These are phyloP conservation scores for Cystofilobasidium ferigula DNA, from an alignment of 768 basidiomycete species.

Conservation along the genomic window DNA sequence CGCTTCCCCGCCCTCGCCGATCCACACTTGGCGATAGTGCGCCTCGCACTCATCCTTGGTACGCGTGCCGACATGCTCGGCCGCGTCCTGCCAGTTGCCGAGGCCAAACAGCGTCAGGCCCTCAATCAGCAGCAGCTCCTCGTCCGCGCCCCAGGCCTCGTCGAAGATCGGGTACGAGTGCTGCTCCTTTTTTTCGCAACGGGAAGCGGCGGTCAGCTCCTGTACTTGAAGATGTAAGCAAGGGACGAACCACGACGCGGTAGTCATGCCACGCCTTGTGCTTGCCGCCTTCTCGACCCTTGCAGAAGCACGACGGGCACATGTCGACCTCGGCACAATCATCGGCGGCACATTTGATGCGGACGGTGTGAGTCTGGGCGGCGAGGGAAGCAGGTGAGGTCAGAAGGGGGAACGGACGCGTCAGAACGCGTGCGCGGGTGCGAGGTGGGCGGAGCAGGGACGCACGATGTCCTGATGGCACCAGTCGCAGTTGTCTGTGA, in stretches of 20 bases:
- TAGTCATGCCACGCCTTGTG: conserved; percentile 83
- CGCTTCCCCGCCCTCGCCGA: background rate
- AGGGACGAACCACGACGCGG: conserved; percentile 63
- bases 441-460: background rate
- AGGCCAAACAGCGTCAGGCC: conserved; percentile 77
- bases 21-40: conserved; percentile 71
- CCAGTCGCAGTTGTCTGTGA: conserved; percentile 25
- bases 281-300: conserved; percentile 73
- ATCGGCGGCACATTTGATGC: conserved; percentile 78
- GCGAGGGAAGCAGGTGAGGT: background rate
- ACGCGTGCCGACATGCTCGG: conserved; percentile 81
- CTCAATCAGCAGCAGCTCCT: conserved; percentile 80
- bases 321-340: conserved; percentile 72
- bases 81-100: conserved; percentile 94
- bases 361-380: conserved; percentile 67
- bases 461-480: conserved; percentile 24
- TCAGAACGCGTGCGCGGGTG: background rate
- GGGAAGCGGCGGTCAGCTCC: background rate
- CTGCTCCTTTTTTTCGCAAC: conserved; percentile 55
- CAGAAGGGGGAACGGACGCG: background rate
- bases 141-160: conserved; percentile 94
- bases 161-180: conserved; percentile 93
- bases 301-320: conserved; percentile 83
- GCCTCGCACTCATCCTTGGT: conserved; percentile 85
- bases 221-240: background rate